A percentile compares a stretch with the other conserved stretches of the same genome.
Conservation (phyloP, 768 basidiomycete genomes). For the Ephemerocybe angulata region DNA sequence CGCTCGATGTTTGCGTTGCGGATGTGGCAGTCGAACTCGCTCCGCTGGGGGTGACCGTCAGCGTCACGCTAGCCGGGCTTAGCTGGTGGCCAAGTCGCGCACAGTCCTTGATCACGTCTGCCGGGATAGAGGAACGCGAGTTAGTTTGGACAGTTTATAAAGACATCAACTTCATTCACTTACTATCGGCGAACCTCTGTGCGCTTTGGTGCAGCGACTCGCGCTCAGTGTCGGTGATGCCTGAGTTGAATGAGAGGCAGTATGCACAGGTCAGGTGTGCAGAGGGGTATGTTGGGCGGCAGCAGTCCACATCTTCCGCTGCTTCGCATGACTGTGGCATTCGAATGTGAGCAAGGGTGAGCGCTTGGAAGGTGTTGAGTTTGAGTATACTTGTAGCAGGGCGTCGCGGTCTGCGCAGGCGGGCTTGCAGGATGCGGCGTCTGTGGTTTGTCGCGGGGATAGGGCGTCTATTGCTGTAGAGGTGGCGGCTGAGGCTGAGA, state of each 20-base stretch:
- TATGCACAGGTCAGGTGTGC: not conserved
- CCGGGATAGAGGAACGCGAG: no score
- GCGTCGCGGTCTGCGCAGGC: not conserved
- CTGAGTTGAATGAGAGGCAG: not conserved
- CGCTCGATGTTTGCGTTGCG: not conserved
- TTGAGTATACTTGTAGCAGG: not conserved
- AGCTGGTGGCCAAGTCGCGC: not conserved
- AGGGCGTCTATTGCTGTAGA: no score
- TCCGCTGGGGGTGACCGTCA: not conserved
- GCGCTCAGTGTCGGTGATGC: not conserved
- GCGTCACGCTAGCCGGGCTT: not conserved
- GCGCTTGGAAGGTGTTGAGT: not conserved
- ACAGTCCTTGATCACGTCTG: not conserved
- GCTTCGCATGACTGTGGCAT: not conserved
- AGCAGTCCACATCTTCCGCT: not conserved
- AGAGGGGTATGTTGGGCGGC: not conserved
- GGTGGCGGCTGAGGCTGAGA: no score
- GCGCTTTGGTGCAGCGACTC: not conserved
- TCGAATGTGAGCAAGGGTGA: not conserved
- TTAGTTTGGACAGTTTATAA: not conserved
- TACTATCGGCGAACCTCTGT: not conserved
- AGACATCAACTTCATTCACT: no score
- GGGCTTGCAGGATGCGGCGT: not conserved
- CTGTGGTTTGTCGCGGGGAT: not conserved
- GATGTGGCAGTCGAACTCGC: not conserved